phyloP scores from a whole-genome alignment of 352 stramenopile species.

The Phytophthora ramorum region DNA sequence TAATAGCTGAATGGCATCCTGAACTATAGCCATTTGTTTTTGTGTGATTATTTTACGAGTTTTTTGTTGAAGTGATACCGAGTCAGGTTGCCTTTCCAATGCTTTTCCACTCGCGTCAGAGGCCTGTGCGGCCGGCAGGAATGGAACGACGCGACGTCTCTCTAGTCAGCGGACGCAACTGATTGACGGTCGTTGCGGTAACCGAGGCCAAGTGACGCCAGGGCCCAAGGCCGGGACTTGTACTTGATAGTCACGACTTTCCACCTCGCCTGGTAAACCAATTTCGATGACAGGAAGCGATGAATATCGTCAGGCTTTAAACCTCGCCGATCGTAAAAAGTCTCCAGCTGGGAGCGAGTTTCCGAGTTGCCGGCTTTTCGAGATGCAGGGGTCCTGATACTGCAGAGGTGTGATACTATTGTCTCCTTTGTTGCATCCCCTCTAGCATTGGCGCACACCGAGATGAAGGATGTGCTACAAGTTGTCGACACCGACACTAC shows the following conservation, averaged over 20 bases:
- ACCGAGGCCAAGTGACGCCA: constrained; percentile 5
- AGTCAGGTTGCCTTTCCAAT: constrained; percentile 18
- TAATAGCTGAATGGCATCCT: neutral
- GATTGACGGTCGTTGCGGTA: neutral
- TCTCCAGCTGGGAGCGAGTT: neutral
- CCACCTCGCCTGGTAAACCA: constrained; percentile 17
- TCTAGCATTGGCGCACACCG: neutral
- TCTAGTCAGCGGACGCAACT: neutral
- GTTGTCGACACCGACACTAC: neutral
- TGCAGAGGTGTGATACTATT: neutral
- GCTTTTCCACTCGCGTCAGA: constrained; percentile 18
- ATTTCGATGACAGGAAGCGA: constrained; percentile 1
- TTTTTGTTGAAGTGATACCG: constrained; percentile 7
- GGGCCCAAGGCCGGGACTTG: constrained; percentile 4
- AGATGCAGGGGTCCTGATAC: neutral
- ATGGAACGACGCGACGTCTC: constrained; percentile 13
- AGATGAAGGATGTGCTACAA: constrained; percentile 5
- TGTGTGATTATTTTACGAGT: constrained; percentile 18
- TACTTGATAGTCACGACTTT: constrained; percentile 13
- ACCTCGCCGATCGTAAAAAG: constrained; percentile 7
- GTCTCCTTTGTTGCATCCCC: constrained; percentile 4
- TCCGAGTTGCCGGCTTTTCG: neutral
- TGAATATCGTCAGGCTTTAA: neutral
- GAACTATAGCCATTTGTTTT: constrained; percentile 17
- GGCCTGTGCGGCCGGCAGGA: constrained; percentile 5